A percentile compares a stretch with the other conserved stretches of the same genome.
Evolutionary conservation across 176 grass and related monocot genomes (phyloP).

Genomic region (Eragrostis curvula): DNA sequence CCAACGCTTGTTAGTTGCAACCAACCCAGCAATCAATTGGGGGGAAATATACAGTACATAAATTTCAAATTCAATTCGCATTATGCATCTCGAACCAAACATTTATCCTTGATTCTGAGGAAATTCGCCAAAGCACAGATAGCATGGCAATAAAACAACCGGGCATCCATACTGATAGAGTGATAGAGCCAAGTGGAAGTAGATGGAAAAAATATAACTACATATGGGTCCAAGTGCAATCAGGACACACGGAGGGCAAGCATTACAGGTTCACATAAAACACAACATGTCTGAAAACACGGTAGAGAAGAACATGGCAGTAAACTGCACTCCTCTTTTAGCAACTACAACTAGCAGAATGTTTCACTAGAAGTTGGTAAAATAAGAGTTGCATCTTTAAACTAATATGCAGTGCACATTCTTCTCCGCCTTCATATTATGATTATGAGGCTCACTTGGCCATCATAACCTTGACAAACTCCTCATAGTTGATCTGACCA

Average conservation of each 20-base stretch:
- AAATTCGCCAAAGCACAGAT: neutral
- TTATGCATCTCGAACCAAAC: neutral
- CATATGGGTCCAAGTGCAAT: slow-evolving; percentile 49
- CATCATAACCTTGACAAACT: slow-evolving; percentile 98
- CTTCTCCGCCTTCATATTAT: slow-evolving; percentile 21
- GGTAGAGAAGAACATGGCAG: slow-evolving; percentile 35
- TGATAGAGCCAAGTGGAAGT: slow-evolving; percentile 30
- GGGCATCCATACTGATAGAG: slow-evolving; percentile 14
- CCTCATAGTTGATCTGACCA: slow-evolving; percentile 95
- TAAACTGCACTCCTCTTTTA: slow-evolving; percentile 15
- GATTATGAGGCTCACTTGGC: slow-evolving; percentile 62
- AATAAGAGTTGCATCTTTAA: slow-evolving; percentile 43
- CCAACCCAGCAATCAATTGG: neutral
- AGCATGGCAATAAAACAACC: slow-evolving; percentile 17
- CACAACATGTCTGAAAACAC: slow-evolving; percentile 42
- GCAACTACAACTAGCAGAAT: slow-evolving; percentile 65
- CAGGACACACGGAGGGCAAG: slow-evolving; percentile 36
- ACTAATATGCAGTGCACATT: slow-evolving; percentile 47
- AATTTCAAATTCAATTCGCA: neutral
- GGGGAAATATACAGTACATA: neutral
- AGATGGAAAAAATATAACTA: slow-evolving; percentile 47
- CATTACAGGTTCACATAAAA: slow-evolving; percentile 47
- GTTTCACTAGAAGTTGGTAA: slow-evolving; percentile 40
- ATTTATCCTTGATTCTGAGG: neutral
- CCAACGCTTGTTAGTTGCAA: slow-evolving; percentile 25